Base-by-base conservation (phyloP, 257 asterid species). In the Linaria vulgaris region DNA sequence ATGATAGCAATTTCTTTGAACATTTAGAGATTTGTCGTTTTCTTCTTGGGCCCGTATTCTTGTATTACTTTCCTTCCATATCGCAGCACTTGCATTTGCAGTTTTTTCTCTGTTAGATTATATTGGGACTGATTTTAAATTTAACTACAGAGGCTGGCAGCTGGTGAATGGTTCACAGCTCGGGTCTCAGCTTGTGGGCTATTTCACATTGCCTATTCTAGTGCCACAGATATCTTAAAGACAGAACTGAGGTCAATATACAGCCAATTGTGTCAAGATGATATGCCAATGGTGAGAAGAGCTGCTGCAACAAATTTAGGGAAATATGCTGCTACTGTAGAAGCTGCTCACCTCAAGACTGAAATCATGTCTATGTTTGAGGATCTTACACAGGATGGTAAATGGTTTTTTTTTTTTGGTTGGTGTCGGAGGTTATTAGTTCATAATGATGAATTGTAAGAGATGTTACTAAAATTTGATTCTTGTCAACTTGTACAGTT, bases 101-200 rank as follows among this genome's bases (percentile, higher is more conserved):
- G 61, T 21, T 47, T 20, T 72, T 24, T 68, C 41, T 59, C 21
- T 47, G 20, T 66, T 47, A 47, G 16, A 48, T 30, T 11, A 25
- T n/a, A 17, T 46, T 25, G 44, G 48, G 52, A 21, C 14, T 68
- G 56, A 20, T 61, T 27, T 27, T 34, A 24, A 38, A 72, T 66
- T n/a, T 12, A 55, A 56, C 23, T 74, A 56, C 76, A 91, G 98
- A 86, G 98, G 80, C 80, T 91, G 58, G 94, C 96, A 56, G 94
- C 96, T 68, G 98, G 98, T 21, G 98, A 91, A 75, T 91, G 98
- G 97, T 91, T 91, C 69, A 91, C 97, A n/a, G 95, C 96, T 55
- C 89, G 97, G 27, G 94, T 91, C 48, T 91, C 96, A 21, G 91
- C 96, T 31, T 91, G 96, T 74, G 98, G 98, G 57, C 69, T 91